A percentile compares a stretch with the other conserved stretches of the same genome.
Conservation (phyloP, 805 yeast species). For the Hanseniaspora clermontiae region DNA sequence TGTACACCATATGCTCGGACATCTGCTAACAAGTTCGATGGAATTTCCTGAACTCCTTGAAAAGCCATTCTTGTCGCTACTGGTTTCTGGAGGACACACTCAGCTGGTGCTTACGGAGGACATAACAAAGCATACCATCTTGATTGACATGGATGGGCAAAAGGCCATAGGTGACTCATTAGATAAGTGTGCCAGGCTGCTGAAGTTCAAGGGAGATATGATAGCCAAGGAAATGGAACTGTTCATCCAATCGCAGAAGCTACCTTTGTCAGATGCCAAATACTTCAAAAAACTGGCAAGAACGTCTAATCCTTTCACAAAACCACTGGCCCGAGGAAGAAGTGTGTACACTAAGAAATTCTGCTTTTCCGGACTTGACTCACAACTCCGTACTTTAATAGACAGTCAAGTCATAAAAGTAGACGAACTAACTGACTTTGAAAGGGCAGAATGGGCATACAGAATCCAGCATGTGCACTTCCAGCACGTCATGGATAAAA, state of each 20-base stretch:
- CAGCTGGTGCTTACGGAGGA: constrained; percentile 60
- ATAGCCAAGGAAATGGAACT: constrained; percentile 71
- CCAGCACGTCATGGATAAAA: constrained; percentile 56
- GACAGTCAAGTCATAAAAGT: neutral
- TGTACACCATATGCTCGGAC: constrained; percentile 95
- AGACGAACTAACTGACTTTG: constrained; percentile 13
- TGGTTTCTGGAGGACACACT: constrained; percentile 92
- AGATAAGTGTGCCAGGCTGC: constrained; percentile 80
- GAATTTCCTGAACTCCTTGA: constrained; percentile 29
- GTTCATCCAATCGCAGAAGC: constrained; percentile 31
- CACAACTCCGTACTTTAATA: neutral
- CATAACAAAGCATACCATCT: constrained; percentile 53
- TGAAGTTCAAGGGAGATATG: constrained; percentile 74
- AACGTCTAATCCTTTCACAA: constrained; percentile 36
- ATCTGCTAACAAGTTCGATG: constrained; percentile 55
- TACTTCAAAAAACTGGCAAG: constrained; percentile 8
- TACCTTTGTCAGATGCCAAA: neutral
- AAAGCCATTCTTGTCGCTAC: constrained; percentile 61
- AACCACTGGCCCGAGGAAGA: constrained; percentile 53
- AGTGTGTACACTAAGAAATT: constrained; percentile 33
- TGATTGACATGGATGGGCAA: constrained; percentile 58
- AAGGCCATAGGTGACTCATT: constrained; percentile 89
- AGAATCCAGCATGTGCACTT: constrained; percentile 56
- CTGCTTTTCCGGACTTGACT: constrained; percentile 4
- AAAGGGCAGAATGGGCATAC: constrained; percentile 33